Evolutionary conservation across 208 protist species (phyloP), one percentile per base, ranked within the genome.

Genomic region (Herpetomonas samuelpessoai): DNA sequence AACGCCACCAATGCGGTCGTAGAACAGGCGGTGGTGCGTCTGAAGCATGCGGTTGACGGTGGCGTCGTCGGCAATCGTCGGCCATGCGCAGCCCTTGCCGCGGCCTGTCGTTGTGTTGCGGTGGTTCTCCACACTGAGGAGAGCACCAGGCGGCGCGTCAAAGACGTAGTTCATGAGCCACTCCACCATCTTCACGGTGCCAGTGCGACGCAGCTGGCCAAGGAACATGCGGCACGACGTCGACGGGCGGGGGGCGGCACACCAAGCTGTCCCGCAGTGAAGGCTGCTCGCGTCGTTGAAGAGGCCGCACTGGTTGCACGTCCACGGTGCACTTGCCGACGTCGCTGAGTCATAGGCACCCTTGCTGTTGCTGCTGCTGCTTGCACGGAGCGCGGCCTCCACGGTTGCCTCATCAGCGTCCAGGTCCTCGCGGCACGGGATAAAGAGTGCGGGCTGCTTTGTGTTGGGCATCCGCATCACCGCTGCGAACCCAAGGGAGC

Each of bases 31-130:
- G 76, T 88, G 84, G 55, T 91, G 72, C 48, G 69, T 65, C 22
- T 54, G 49, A 45, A 86, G 70, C 28, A 91, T 64, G 25, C 61
- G 58, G 35, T 62, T 30, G 25, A 68, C 74, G 10, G 76, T 71
- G 41, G 48, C 61, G 3, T 75, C 57, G 30, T 71, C 70, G 46
- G 44, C 22, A n/a, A 92, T 53, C 0, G 67, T 81, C 46, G 78
- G 71, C 85, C 85, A 92, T 18, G 79, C 81, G 59, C 85, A 92
- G 22, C 85, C 85, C 62, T 88, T 88, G n/a, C 85, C 85, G 27
- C 70, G 65, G 28, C 71, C 59, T 9, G 82, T 87, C 35, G 57
- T 27, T 24, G 64, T 54, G 68, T 92, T 79, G 35, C 78, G 78
- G 58, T 83, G 81, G 55, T 92, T 92, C 57, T 92, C 85, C 21